A percentile compares a stretch with the other conserved stretches of the same genome.
phyloP scores from a whole-genome alignment of 768 basidiomycete genomes.

The Lentinula detonsa region DNA sequence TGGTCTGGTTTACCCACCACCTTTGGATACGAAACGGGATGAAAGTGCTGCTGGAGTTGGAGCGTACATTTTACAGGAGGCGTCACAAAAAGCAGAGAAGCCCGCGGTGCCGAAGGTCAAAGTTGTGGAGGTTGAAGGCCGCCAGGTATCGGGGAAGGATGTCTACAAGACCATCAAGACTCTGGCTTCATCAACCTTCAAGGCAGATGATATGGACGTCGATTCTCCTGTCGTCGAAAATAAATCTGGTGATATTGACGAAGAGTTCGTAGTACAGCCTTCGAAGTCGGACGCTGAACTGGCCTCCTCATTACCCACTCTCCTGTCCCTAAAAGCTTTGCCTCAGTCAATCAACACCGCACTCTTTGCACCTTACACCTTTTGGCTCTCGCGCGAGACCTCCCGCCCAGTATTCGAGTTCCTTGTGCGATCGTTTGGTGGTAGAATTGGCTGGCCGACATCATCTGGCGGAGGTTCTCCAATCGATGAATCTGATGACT shows the following conservation, averaged over 20 bases:
- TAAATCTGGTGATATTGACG: slow-evolving; percentile 34
- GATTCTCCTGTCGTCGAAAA: slow-evolving; percentile 31
- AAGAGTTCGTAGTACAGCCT: slow-evolving; percentile 64
- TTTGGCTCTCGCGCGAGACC: slow-evolving; percentile 92
- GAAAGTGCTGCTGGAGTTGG: slow-evolving; percentile 85
- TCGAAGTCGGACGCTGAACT: slow-evolving; percentile 45
- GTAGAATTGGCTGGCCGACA: slow-evolving; percentile 83
- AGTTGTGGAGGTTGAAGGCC: slow-evolving; percentile 37
- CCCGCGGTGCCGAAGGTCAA: slow-evolving; percentile 18
- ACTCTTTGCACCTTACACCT: slow-evolving; percentile 81
- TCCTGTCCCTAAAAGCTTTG: slow-evolving; percentile 57
- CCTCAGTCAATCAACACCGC: slow-evolving; percentile 51
- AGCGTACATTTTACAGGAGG: slow-evolving; percentile 70
- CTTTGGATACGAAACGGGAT: slow-evolving; percentile 75
- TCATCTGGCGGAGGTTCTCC: slow-evolving; percentile 82
- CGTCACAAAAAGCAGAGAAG: slow-evolving; percentile 36
- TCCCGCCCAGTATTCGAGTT: slow-evolving; percentile 93
- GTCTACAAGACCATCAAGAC: slow-evolving; percentile 60
- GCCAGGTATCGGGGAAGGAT: slow-evolving; percentile 42
- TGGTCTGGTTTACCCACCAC: slow-evolving; percentile 92
- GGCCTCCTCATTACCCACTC: slow-evolving; percentile 52
- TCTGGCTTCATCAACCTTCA: slow-evolving; percentile 26
- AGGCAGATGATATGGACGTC: slow-evolving; percentile 25
- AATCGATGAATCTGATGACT: slow-evolving; percentile 67
- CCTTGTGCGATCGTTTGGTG: slow-evolving; percentile 86